These are phyloP conservation scores for Edaphochlamys debaryana DNA, from an alignment of 139 green algal species.

Conservation along the genomic window DNA sequence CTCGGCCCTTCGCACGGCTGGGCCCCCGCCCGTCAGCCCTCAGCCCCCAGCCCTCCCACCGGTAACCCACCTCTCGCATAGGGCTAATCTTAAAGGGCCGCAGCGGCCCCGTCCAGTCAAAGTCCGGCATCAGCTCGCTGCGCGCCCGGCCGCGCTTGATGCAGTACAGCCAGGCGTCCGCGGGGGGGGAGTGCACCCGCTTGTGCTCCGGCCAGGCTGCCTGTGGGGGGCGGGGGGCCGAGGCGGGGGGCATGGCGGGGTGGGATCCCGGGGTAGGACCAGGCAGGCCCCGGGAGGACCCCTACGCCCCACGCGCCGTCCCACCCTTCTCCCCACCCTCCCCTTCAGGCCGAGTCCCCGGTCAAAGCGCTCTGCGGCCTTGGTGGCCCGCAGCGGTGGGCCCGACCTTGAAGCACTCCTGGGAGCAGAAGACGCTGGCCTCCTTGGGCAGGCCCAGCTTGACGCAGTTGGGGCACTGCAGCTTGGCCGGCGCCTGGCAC, in stretches of 20 bases:
- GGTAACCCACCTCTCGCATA: conserved; percentile 66
- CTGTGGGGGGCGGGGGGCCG: conserved; percentile 50
- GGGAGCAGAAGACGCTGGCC: conserved; percentile 86
- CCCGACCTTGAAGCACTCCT: conserved; percentile 99
- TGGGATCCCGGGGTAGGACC: too few species aligned
- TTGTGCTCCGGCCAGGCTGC: conserved; percentile 85
- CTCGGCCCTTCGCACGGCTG: too few species aligned
- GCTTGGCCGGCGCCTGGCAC: conserved; percentile 81
- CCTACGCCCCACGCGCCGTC: too few species aligned
- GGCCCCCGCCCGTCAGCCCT: too few species aligned
- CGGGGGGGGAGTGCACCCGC: conserved; percentile 71
- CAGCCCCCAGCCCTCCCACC: too few species aligned
- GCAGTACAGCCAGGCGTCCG: conserved; percentile 81
- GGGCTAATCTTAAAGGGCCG: conserved; percentile 82
- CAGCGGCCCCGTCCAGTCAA: conserved; percentile 89
- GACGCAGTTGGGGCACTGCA: conserved; percentile 95
- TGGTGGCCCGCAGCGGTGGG: too few species aligned
- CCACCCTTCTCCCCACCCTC: too few species aligned
- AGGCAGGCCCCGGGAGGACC: too few species aligned
- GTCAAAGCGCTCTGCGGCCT: too few species aligned
- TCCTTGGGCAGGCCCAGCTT: conserved; percentile 80
- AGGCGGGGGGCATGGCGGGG: too few species aligned
- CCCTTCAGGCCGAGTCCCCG: too few species aligned
- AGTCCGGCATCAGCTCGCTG: conserved; percentile 73
- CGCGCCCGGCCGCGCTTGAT: conserved; percentile 73